Evolutionary conservation across 2,329 filamentous ascomycete species (phyloP).

Genomic region (Scopulariopsis brevicaulis): DNA sequence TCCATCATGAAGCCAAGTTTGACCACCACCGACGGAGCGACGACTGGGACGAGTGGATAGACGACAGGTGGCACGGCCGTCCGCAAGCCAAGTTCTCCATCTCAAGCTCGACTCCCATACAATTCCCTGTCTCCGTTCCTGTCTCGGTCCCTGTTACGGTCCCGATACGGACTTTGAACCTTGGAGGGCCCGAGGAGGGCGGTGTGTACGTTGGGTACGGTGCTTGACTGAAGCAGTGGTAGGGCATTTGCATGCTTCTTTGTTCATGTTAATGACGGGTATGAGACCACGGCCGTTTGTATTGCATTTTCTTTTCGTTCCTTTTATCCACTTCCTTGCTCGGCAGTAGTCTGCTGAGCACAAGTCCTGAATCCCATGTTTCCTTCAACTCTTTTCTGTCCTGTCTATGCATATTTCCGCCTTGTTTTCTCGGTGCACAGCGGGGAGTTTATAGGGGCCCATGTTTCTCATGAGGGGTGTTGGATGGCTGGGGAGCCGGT

Average conservation of each 20-base stretch:
- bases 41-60: conserved; percentile 1
- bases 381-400: background rate
- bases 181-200: background rate
- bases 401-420: background rate
- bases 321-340: background rate
- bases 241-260: background rate
- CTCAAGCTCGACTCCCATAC: background rate
- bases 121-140: background rate
- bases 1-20: background rate
- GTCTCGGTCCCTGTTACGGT: background rate
- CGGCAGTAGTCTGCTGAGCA: too few species aligned
- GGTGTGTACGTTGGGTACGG: background rate
- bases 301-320: background rate
- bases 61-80: conserved; percentile 1
- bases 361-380: background rate
- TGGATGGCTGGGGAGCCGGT: background rate
- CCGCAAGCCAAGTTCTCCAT: background rate
- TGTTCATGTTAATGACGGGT: background rate
- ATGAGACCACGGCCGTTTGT: background rate
- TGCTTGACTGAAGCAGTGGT: background rate
- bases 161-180: background rate
- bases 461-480: background rate
- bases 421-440: background rate
- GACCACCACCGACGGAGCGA: background rate
- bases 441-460: background rate